Percentiles rank a stretch among this genome's conserved stretches.
Conservation (phyloP, 2,329 filamentous ascomycete genomes). For the Tolypocladium capitatum region DNA sequence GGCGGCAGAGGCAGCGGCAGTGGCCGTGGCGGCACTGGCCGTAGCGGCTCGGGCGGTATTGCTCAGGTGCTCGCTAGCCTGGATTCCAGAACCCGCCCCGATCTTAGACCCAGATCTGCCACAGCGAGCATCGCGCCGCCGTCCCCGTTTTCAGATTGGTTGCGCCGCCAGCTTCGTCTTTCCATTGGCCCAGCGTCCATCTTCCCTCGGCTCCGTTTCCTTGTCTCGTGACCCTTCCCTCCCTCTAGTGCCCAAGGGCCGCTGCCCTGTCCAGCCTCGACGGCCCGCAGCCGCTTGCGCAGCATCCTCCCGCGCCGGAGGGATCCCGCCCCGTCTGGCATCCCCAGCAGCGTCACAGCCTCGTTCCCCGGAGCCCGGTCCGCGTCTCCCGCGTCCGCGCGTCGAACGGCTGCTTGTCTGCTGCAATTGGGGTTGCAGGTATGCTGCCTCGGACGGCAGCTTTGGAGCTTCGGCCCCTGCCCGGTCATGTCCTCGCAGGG, state of each 20-base stretch:
- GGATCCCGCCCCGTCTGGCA: not conserved
- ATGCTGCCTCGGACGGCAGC: no score
- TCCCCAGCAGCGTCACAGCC: not conserved
- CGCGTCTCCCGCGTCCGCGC: not conserved
- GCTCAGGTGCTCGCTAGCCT: no score
- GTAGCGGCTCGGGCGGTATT: no score
- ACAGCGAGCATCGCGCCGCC: not conserved
- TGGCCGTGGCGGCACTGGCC: no score
- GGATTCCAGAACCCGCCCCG: not conserved
- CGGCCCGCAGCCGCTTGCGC: not conserved
- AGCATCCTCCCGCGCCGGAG: not conserved
- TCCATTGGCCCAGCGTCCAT: no score
- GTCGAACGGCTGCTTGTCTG: not conserved
- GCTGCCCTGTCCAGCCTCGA: no score
- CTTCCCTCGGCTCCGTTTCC: not conserved
- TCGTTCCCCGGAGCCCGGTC: not conserved
- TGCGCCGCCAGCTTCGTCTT: not conserved
- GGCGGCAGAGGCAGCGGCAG: no score
- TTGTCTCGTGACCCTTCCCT: no score
- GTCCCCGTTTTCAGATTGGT: not conserved
- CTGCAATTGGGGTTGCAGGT: not conserved
- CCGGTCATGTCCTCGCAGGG: not conserved
- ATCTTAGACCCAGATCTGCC: not conserved
- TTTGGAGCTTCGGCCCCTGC: not conserved
- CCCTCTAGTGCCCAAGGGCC: no score